phyloP scores from a whole-genome alignment of 257 asterid genomes.

The Fraxinus pennsylvanica region DNA sequence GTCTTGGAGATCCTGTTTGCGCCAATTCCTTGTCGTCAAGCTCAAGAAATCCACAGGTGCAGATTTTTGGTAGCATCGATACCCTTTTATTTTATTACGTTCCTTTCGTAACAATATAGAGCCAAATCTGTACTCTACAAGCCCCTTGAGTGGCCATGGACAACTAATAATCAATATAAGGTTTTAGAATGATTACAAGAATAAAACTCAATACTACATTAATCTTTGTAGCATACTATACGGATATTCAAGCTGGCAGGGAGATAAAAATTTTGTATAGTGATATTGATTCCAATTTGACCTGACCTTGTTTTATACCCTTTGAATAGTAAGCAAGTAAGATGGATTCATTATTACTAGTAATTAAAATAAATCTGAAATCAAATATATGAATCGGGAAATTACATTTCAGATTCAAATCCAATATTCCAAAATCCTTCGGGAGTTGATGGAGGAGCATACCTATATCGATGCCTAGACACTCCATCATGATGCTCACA shows the following conservation, averaged over 20 bases:
- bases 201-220: not conserved
- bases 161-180: not conserved
- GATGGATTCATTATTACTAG: conserved; percentile 2
- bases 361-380: conserved; percentile 8
- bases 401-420: conserved; percentile 82
- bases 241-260: not conserved
- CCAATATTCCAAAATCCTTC: conserved; percentile 99
- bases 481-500: conserved; percentile 97
- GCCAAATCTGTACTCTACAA: too few relatives aligned
- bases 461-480: conserved; percentile 91
- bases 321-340: not conserved
- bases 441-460: conserved; percentile 92
- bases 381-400: conserved; percentile 13
- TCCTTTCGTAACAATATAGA: too few relatives aligned
- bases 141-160: not conserved
- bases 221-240: not conserved
- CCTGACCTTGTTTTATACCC: not conserved
- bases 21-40: too few relatives aligned
- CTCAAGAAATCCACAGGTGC: too few relatives aligned
- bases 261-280: not conserved
- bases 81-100: too few relatives aligned
- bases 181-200: not conserved
- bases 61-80: too few relatives aligned
- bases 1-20: too few relatives aligned
- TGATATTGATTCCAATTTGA: not conserved